A percentile compares a stretch with the other conserved stretches of the same genome.
Conservation (phyloP, 768 basidiomycete species). For the Suillus subaureus region DNA sequence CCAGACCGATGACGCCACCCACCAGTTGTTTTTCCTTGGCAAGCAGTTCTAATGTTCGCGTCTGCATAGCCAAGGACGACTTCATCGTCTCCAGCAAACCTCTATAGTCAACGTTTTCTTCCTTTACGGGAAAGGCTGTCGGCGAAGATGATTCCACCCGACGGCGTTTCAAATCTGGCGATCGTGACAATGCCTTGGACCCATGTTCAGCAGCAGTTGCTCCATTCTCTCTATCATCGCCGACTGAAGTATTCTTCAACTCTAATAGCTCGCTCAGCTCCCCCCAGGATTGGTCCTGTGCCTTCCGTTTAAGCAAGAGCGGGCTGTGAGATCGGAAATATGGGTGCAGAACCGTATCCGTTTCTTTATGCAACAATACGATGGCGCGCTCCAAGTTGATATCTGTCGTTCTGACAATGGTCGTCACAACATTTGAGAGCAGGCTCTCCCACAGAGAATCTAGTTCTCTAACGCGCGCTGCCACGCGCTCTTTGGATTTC, state of each 20-base stretch:
- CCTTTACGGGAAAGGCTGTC: conserved; percentile 17
- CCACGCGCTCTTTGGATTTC: conserved; percentile 44
- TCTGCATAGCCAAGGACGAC: conserved; percentile 51
- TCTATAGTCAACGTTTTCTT: conserved; percentile 27
- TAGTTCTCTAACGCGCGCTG: conserved; percentile 42
- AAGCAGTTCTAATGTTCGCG: conserved; percentile 42
- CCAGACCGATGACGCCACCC: conserved; percentile 8
- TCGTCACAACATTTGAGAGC: conserved; percentile 43
- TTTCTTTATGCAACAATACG: conserved; percentile 34
- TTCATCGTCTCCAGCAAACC: conserved; percentile 48
- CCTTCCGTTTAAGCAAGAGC: conserved; percentile 15
- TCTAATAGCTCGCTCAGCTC: neutral
- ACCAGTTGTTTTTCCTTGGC: conserved; percentile 53
- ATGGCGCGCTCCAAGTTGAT: conserved; percentile 35
- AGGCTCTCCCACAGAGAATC: conserved; percentile 48
- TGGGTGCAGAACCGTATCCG: conserved; percentile 23
- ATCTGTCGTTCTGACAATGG: conserved; percentile 43
- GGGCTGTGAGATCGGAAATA: conserved; percentile 17
- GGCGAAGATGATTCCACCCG: conserved; percentile 16
- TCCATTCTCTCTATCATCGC: neutral
- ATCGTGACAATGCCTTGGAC: neutral
- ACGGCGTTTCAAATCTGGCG: conserved; percentile 19
- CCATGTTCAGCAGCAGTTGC: neutral
- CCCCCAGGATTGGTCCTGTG: neutral
- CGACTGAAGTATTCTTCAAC: neutral